These are phyloP conservation scores for Aureobasidium mangrovei DNA, from an alignment of 2,329 filamentous ascomycete genomes.

Conservation along the genomic window DNA sequence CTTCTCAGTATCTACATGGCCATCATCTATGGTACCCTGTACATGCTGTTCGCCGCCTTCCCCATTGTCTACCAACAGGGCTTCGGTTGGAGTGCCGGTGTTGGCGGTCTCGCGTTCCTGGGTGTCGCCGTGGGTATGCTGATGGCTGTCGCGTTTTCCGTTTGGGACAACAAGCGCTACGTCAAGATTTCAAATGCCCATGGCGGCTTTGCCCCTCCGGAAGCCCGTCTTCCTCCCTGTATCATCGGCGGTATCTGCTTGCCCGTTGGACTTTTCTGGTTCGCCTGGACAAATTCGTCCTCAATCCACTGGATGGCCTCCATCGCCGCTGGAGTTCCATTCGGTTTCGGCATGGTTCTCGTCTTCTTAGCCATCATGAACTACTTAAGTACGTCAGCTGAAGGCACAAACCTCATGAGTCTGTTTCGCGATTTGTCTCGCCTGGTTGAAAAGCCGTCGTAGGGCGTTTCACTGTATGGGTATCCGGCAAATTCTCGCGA, in stretches of 20 bases:
- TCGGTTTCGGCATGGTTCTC: conserved; percentile 53
- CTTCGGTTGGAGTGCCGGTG: conserved; percentile 51
- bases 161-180: conserved; percentile 47
- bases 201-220: conserved; percentile 53
- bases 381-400: conserved; percentile 38
- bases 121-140: conserved; percentile 62
- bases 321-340: conserved; percentile 43
- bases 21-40: conserved; percentile 44
- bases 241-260: conserved; percentile 55
- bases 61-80: conserved; percentile 54
- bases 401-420: background rate
- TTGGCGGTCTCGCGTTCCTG: conserved; percentile 57
- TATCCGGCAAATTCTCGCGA: no score
- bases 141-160: conserved; percentile 46
- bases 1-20: conserved; percentile 59
- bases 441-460: no score
- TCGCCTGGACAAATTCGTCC: conserved; percentile 56
- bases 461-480: no score
- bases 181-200: conserved; percentile 35
- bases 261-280: conserved; percentile 58
- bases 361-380: conserved; percentile 49
- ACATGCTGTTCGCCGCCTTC: conserved; percentile 42
- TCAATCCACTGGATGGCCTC: conserved; percentile 48
- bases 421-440: no score
- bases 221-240: conserved; percentile 54